A percentile compares a stretch with the other conserved stretches of the same genome.
phyloP scores from a whole-genome alignment of 208 protist genomes.

The Zelonia costaricensis region DNA sequence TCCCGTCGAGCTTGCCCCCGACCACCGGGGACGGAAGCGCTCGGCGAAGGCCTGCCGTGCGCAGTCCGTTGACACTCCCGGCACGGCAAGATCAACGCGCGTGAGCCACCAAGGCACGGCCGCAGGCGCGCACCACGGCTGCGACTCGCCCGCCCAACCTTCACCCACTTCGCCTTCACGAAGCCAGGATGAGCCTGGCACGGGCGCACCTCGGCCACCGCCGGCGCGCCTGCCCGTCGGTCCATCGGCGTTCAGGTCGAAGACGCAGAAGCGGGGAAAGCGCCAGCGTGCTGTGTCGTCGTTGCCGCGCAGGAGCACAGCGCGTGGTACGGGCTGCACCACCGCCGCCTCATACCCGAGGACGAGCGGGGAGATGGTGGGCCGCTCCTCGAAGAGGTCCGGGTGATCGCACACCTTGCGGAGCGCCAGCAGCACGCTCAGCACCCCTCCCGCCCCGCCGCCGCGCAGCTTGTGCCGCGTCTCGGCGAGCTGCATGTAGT shows the following conservation, averaged over 20 bases:
- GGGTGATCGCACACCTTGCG: conserved; percentile 99
- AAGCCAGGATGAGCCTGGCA: no score
- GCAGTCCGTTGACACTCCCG: not conserved
- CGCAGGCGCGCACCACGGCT: conserved; percentile 11
- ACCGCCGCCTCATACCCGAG: conserved; percentile 47
- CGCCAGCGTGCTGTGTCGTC: conserved; percentile 21
- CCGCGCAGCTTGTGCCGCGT: conserved; percentile 57
- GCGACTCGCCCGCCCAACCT: no score
- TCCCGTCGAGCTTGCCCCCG: no score
- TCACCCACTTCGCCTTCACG: no score
- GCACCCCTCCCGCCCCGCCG: conserved; percentile 76
- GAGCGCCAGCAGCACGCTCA: conserved; percentile 96
- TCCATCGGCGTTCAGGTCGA: conserved; percentile 29
- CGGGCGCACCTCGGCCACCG: no score
- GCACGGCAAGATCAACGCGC: not conserved
- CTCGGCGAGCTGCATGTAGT: conserved; percentile 94
- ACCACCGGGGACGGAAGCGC: conserved; percentile 11
- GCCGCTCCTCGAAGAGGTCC: conserved; percentile 93
- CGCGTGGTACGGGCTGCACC: conserved; percentile 39
- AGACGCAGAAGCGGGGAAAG: conserved; percentile 31
- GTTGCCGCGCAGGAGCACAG: conserved; percentile 48
- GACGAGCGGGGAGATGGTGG: conserved; percentile 71
- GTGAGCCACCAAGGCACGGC: conserved; percentile 7
- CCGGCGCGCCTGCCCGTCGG: no score
- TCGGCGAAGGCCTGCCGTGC: conserved; percentile 8